A percentile compares a stretch with the other conserved stretches of the same genome.
Conservation (phyloP, 805 yeast genomes). For the Yarrowia divulgata region DNA sequence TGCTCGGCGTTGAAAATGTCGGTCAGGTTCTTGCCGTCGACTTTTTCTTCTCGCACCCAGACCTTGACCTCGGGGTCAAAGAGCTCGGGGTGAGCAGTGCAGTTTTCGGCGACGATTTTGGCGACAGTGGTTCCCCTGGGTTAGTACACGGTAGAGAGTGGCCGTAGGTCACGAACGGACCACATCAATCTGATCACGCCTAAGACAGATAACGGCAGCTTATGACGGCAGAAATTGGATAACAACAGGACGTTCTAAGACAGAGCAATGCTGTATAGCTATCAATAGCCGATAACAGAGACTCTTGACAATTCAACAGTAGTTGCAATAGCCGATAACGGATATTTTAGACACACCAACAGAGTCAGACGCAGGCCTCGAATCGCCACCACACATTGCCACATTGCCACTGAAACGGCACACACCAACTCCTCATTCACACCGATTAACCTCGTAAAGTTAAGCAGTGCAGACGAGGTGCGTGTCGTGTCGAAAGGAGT, state of each 20-base stretch:
- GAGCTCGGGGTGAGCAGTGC: slow-evolving; percentile 70
- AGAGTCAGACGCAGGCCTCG: too few relatives aligned
- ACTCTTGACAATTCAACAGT: too few relatives aligned
- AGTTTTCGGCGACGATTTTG: slow-evolving; percentile 90
- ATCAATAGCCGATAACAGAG: too few relatives aligned
- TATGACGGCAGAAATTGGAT: too few relatives aligned
- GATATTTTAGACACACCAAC: too few relatives aligned
- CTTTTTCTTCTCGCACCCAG: slow-evolving; percentile 95
- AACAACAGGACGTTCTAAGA: neutral
- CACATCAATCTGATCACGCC: too few relatives aligned
- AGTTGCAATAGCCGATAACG: too few relatives aligned
- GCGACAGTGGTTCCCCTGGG: slow-evolving; percentile 93
- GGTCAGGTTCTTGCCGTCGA: slow-evolving; percentile 79
- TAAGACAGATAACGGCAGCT: too few relatives aligned
- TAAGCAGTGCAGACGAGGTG: slow-evolving; percentile 8
- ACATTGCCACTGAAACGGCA: too few relatives aligned
- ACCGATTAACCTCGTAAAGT: neutral
- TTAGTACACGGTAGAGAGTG: slow-evolving; percentile 7
- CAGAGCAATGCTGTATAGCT: neutral
- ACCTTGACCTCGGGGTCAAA: slow-evolving; percentile 80
- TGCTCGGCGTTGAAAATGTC: slow-evolving; percentile 89
- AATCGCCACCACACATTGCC: too few relatives aligned
- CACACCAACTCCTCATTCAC: neutral
- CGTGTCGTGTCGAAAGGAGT: neutral
- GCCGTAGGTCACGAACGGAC: slow-evolving; percentile 9